These are phyloP conservation scores for Podaxis pistillaris DNA, from an alignment of 768 basidiomycete genomes.

Conservation along the genomic window DNA sequence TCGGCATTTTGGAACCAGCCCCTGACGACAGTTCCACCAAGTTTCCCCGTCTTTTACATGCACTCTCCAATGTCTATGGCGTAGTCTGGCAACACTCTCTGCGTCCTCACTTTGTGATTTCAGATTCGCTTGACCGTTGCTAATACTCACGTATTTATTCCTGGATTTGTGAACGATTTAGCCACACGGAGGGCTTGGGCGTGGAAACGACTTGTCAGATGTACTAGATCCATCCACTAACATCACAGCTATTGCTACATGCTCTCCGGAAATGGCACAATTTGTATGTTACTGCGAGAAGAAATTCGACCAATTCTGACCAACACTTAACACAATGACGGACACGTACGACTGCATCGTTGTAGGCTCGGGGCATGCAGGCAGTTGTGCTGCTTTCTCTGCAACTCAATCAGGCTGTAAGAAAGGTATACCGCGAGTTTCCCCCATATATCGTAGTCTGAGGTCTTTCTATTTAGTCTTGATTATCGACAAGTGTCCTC, in stretches of 20 bases:
- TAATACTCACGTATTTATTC: too few species aligned
- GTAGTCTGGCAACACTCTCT: too few species aligned
- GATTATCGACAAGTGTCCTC: constrained; percentile 63
- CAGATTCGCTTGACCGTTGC: too few species aligned
- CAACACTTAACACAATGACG: constrained; percentile 2
- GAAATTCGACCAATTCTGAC: neutral
- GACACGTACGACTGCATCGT: constrained; percentile 54
- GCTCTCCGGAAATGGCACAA: neutral
- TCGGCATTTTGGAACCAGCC: neutral
- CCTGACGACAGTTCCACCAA: neutral
- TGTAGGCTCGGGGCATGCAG: constrained; percentile 67
- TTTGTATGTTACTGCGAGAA: too few species aligned
- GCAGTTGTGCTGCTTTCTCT: constrained; percentile 61
- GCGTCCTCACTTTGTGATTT: too few species aligned
- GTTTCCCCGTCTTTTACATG: neutral
- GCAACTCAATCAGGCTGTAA: constrained; percentile 58
- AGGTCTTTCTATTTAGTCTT: constrained; percentile 35
- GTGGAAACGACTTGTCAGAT: neutral
- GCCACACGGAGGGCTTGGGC: neutral
- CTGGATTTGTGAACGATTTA: neutral
- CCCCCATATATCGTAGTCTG: neutral
- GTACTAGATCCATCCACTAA: neutral
- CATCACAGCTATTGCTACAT: neutral
- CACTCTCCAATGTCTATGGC: neutral
- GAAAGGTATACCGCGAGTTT: constrained; percentile 32